A percentile compares a stretch with the other conserved stretches of the same genome.
Evolutionary conservation across 2,329 filamentous ascomycete species (phyloP).

Genomic region (Pseudogymnoascus sp.): DNA sequence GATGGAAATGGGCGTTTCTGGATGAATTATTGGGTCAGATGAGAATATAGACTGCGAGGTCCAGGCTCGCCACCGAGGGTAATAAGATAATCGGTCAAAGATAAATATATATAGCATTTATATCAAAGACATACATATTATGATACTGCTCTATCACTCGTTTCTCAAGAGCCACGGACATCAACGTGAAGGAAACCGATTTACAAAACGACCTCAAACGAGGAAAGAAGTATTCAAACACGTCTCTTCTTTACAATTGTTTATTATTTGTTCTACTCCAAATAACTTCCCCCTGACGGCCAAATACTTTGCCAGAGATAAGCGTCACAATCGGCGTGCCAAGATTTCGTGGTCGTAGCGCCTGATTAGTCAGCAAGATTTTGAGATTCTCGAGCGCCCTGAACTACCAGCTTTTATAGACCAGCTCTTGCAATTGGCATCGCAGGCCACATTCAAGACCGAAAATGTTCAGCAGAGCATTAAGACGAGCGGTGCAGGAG

Average conservation of each 20-base stretch:
- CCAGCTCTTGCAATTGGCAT: background rate
- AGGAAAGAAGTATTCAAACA: slow-evolving; percentile 38
- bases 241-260: slow-evolving; percentile 49
- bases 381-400: slow-evolving; percentile 7
- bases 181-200: background rate
- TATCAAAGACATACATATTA: background rate
- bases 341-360: slow-evolving; percentile 2
- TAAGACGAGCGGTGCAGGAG: slow-evolving; percentile 57
- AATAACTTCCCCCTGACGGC: slow-evolving; percentile 74
- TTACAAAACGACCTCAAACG: background rate
- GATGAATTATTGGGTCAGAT: background rate
- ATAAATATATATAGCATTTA: background rate
- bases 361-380: slow-evolving; percentile 4
- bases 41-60: slow-evolving; percentile 4
- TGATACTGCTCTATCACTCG: background rate
- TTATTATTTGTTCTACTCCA: slow-evolving; percentile 65
- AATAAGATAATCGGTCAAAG: background rate
- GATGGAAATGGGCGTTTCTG: slow-evolving; percentile 2
- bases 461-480: slow-evolving; percentile 36
- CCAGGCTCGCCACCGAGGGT: background rate
- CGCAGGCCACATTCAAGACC: slow-evolving; percentile 9
- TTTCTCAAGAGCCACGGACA: background rate
- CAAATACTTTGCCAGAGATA: slow-evolving; percentile 73
- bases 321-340: background rate
- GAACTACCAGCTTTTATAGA: slow-evolving; percentile 2